Evolutionary conservation across 2,329 filamentous ascomycete species (phyloP).

Genomic region (Exophiala bonariae): DNA sequence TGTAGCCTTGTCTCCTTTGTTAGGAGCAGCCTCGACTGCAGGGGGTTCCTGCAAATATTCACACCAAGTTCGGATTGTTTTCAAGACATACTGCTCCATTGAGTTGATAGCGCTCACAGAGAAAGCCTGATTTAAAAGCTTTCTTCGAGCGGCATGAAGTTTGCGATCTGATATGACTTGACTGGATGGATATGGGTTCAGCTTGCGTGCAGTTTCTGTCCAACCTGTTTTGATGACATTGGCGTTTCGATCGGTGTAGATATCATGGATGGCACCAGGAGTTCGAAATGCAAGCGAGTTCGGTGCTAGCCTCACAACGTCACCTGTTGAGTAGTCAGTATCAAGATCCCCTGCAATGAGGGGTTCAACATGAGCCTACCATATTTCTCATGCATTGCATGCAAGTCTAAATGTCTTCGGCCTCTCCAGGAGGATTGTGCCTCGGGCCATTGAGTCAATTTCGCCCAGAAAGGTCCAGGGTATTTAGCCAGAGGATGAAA

Average conservation of each 20-base stretch:
- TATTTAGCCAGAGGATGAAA: constrained; percentile 63
- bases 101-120: constrained; percentile 39
- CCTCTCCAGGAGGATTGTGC: constrained; percentile 29
- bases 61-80: constrained; percentile 43
- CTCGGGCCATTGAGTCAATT: constrained; percentile 48
- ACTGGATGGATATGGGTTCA: constrained; percentile 35
- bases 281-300: constrained; percentile 29
- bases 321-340: constrained; percentile 17
- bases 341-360: background rate
- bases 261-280: constrained; percentile 42
- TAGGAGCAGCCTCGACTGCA: background rate
- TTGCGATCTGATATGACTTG: constrained; percentile 33
- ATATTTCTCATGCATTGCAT: constrained; percentile 33
- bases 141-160: constrained; percentile 28
- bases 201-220: constrained; percentile 50
- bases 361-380: constrained; percentile 20
- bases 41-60: constrained; percentile 24
- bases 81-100: constrained; percentile 47
- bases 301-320: constrained; percentile 30
- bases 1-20: background rate
- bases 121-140: constrained; percentile 36
- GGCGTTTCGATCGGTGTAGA: constrained; percentile 47
- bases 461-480: constrained; percentile 64
- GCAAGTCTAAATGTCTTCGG: constrained; percentile 32
- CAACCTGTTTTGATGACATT: constrained; percentile 49